Evolutionary conservation across 1,284 basidiomycete species (phyloP).

Genomic region (Sporisorium exsertum): DNA sequence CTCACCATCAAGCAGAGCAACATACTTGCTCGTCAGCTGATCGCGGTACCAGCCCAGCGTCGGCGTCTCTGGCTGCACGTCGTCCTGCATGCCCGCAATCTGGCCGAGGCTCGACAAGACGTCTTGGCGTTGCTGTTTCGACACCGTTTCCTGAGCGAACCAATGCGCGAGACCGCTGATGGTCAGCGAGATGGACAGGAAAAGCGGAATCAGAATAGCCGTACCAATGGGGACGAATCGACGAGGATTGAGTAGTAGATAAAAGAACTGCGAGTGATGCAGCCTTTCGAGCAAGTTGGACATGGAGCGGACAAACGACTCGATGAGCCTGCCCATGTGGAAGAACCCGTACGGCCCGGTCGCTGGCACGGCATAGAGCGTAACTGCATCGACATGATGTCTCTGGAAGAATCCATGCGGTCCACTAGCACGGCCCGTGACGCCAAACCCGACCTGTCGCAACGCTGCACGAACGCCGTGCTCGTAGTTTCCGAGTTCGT

Average conservation of each 20-base stretch:
- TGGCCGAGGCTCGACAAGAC: conserved; percentile 6
- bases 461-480: conserved; percentile 20
- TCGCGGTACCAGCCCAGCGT: conserved; percentile 35
- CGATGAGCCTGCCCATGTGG: conserved; percentile 77
- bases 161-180: conserved; percentile 51
- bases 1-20: conserved; percentile 2
- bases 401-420: conserved; percentile 71
- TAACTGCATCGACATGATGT: conserved; percentile 93
- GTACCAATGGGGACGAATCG: conserved; percentile 62
- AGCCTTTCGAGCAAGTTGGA: conserved; percentile 67
- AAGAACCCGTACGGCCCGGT: conserved; percentile 94
- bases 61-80: conserved; percentile 32
- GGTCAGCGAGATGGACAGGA: conserved; percentile 58
- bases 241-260: conserved; percentile 54
- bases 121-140: conserved; percentile 23
- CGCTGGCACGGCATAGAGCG: conserved; percentile 87
- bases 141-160: conserved; percentile 30
- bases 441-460: conserved; percentile 23
- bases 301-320: conserved; percentile 59
- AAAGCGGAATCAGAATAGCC: conserved; percentile 57
- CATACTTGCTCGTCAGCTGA: conserved; percentile 10
- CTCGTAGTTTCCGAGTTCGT: conserved; percentile 35
- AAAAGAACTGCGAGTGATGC: conserved; percentile 69
- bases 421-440: conserved; percentile 43
- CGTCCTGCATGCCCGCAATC: not conserved